Evolutionary conservation across 352 stramenopile genomes (phyloP).

Genomic region (Phytophthora sp.): DNA sequence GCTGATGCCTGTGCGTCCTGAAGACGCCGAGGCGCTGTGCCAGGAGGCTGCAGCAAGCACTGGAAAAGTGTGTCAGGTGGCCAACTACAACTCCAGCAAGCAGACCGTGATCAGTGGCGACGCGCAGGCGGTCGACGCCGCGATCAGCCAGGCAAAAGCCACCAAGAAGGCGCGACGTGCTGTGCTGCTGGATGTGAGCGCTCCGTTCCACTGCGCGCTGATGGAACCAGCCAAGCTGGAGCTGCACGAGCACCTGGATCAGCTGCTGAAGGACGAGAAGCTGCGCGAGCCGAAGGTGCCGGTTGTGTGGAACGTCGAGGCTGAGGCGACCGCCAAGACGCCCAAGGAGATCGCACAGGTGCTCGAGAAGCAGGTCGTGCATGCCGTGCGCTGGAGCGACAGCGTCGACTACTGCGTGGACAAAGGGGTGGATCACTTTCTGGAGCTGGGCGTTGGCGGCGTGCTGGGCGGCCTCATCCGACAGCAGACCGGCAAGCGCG

Average conservation of each 20-base stretch:
- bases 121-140: conserved; percentile 48
- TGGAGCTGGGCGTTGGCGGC: conserved; percentile 75
- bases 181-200: conserved; percentile 78
- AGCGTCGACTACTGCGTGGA: conserved; percentile 79
- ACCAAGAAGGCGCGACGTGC: conserved; percentile 76
- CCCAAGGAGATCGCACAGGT: conserved; percentile 45
- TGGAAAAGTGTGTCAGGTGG: conserved; percentile 68
- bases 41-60: conserved; percentile 38
- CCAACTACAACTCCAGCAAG: conserved; percentile 91
- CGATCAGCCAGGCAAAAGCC: conserved; percentile 64
- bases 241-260: conserved; percentile 47
- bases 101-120: conserved; percentile 87
- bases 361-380: conserved; percentile 67
- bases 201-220: conserved; percentile 83
- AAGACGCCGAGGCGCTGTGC: conserved; percentile 67
- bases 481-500: conserved; percentile 52
- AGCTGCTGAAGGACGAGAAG: conserved; percentile 27
- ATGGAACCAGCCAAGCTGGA: conserved; percentile 73
- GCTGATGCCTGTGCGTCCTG: conserved; percentile 64
- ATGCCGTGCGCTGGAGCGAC: conserved; percentile 78
- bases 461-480: conserved; percentile 80
- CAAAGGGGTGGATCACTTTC: conserved; percentile 51
- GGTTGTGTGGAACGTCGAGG: conserved; percentile 86
- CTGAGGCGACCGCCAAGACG: conserved; percentile 44
- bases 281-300: conserved; percentile 54